Percentiles rank a stretch among this genome's conserved stretches.
Evolutionary conservation across 2,329 filamentous ascomycete genomes (phyloP).

Genomic region (Tolypocladium tropicale): DNA sequence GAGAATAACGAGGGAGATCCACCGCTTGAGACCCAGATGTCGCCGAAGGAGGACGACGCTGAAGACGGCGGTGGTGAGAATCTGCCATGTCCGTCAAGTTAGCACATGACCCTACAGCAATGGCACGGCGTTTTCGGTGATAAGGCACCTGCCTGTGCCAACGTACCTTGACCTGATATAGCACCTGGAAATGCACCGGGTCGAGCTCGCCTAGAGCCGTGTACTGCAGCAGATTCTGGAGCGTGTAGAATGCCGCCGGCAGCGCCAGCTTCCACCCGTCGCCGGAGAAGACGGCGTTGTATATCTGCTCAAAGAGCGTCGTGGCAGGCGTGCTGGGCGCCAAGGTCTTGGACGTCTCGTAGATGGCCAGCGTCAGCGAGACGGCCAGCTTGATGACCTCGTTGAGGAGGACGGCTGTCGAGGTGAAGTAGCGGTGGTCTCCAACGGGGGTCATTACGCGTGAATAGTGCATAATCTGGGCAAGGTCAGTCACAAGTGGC

Average conservation of each 20-base stretch:
- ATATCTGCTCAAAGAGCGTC: conserved; percentile 70
- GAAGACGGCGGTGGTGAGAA: conserved; percentile 81
- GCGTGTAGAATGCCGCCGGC: conserved; percentile 76
- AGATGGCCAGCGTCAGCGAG: conserved; percentile 75
- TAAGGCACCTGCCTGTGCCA: not conserved
- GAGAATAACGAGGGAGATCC: conserved; percentile 70
- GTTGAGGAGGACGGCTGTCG: conserved; percentile 87
- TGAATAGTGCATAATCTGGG: conserved; percentile 85
- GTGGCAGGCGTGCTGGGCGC: conserved; percentile 73
- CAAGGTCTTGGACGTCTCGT: conserved; percentile 71
- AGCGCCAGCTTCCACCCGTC: conserved; percentile 94
- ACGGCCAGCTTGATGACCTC: conserved; percentile 85
- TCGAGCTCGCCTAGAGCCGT: conserved; percentile 84
- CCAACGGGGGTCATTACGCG: conserved; percentile 78
- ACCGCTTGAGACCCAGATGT: conserved; percentile 61
- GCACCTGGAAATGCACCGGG: conserved; percentile 84
- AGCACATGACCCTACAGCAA: not conserved
- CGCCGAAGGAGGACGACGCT: conserved; percentile 68
- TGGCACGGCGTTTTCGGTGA: not conserved
- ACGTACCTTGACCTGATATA: conserved; percentile 79
- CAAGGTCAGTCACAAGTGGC: not conserved
- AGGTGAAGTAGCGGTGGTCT: conserved; percentile 84
- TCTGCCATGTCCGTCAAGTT: conserved; percentile 29
- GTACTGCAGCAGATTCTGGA: conserved; percentile 92
- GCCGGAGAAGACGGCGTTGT: conserved; percentile 70